A percentile compares a stretch with the other conserved stretches of the same genome.
Evolutionary conservation across 1,284 basidiomycete genomes (phyloP).

Genomic region (Golubevia sp.): DNA sequence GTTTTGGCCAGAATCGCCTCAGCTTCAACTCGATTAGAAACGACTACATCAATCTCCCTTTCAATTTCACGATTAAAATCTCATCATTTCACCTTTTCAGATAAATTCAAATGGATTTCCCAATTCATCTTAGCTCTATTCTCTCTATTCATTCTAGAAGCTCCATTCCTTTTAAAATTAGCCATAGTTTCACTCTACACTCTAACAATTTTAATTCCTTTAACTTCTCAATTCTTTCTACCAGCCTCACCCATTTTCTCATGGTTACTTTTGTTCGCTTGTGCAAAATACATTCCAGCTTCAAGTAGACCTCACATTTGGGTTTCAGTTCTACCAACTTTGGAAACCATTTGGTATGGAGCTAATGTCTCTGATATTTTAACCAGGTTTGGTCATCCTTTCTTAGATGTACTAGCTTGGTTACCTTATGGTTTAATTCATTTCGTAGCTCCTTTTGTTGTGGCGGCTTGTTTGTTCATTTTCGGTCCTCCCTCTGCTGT

Average conservation of each 20-base stretch:
- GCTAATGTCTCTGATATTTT: constrained; percentile 57
- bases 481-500: constrained; percentile 51
- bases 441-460: constrained; percentile 56
- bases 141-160: constrained; percentile 43
- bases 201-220: constrained; percentile 36
- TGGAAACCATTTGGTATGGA: constrained; percentile 60
- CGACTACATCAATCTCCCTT: constrained; percentile 42
- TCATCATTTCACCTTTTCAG: constrained; percentile 30
- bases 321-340: constrained; percentile 56
- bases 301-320: constrained; percentile 52
- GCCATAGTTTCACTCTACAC: constrained; percentile 41
- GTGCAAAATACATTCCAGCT: constrained; percentile 51
- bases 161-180: constrained; percentile 54
- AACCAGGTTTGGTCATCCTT: constrained; percentile 52
- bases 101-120: constrained; percentile 45
- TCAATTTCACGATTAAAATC: constrained; percentile 37
- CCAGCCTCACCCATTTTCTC: constrained; percentile 56
- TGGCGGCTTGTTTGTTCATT: constrained; percentile 54
- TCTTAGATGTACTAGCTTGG: constrained; percentile 56
- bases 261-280: constrained; percentile 59
- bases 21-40: constrained; percentile 43
- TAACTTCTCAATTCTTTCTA: constrained; percentile 57
- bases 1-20: constrained; percentile 40
- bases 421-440: constrained; percentile 58
- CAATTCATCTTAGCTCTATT: constrained; percentile 41